These are phyloP conservation scores for Zoysia matrella DNA, from an alignment of 202 grass and related monocot genomes.

Conservation along the genomic window DNA sequence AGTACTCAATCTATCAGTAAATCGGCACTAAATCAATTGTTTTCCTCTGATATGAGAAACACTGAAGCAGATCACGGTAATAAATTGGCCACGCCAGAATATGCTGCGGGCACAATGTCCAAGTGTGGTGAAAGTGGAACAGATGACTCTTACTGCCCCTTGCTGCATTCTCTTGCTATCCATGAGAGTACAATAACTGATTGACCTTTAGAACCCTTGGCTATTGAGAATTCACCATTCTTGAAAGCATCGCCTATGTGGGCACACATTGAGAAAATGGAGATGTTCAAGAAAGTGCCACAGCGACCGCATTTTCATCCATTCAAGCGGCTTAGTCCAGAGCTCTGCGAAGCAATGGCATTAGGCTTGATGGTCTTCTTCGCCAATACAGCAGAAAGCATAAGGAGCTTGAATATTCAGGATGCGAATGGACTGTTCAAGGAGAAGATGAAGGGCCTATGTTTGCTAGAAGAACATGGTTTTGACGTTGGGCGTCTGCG, in stretches of 20 bases:
- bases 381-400: slow-evolving; percentile 49
- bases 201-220: slow-evolving; percentile 19
- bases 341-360: slow-evolving; percentile 62
- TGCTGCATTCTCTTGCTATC: slow-evolving; percentile 1
- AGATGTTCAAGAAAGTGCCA: slow-evolving; percentile 51
- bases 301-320: slow-evolving; percentile 63
- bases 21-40: slow-evolving; percentile 14
- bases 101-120: slow-evolving; percentile 18
- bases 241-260: slow-evolving; percentile 56
- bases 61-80: slow-evolving; percentile 6
- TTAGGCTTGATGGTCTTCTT: slow-evolving; percentile 78
- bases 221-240: slow-evolving; percentile 46
- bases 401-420: slow-evolving; percentile 43
- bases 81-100: slow-evolving; percentile 14
- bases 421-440: slow-evolving; percentile 36
- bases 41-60: slow-evolving; percentile 15
- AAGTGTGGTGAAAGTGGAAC: slow-evolving; percentile 16
- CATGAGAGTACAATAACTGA: slow-evolving; percentile 25
- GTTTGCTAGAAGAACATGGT: slow-evolving; percentile 54
- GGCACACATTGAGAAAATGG: slow-evolving; percentile 59
- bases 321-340: slow-evolving; percentile 44
- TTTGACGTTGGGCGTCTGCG: slow-evolving; percentile 50
- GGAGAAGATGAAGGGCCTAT: slow-evolving; percentile 53
- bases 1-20: neutral
- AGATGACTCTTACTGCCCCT: neutral